Percentiles rank a stretch among this genome's conserved stretches.
Conservation (phyloP, 2,329 filamentous ascomycete genomes). For the Metarhizium anisopliae region DNA sequence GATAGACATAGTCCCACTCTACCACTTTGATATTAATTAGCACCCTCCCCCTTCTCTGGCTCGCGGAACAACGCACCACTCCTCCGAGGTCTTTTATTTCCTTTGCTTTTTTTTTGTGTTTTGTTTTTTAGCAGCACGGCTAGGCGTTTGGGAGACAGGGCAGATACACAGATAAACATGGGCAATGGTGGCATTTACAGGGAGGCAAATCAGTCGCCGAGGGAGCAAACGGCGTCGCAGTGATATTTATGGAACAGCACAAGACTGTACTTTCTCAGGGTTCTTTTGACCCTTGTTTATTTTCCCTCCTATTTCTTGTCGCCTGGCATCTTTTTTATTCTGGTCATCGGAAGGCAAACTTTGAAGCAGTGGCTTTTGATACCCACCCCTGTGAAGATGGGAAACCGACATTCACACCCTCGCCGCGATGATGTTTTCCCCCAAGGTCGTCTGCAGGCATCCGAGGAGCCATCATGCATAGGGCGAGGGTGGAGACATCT, state of each 20-base stretch:
- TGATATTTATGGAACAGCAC: background rate
- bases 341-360: background rate
- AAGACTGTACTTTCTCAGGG: background rate
- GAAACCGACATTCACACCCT: background rate
- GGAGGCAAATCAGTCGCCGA: background rate
- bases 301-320: background rate
- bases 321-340: background rate
- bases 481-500: background rate
- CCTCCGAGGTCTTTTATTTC: background rate
- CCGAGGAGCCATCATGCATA: background rate
- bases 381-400: background rate
- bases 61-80: background rate
- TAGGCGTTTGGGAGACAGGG: slow-evolving; percentile 2
- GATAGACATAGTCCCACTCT: slow-evolving; percentile 2
- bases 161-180: slow-evolving; percentile 1
- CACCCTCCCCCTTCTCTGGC: background rate
- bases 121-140: slow-evolving; percentile 1
- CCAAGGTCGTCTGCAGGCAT: no score
- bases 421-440: background rate
- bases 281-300: background rate
- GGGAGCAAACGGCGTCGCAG: background rate
- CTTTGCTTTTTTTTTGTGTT: background rate
- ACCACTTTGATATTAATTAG: background rate
- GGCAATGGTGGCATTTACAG: background rate
- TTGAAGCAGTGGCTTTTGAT: background rate